Base-by-base conservation (phyloP, 1,284 basidiomycete genomes). In the Neonothopanus nambi region DNA sequence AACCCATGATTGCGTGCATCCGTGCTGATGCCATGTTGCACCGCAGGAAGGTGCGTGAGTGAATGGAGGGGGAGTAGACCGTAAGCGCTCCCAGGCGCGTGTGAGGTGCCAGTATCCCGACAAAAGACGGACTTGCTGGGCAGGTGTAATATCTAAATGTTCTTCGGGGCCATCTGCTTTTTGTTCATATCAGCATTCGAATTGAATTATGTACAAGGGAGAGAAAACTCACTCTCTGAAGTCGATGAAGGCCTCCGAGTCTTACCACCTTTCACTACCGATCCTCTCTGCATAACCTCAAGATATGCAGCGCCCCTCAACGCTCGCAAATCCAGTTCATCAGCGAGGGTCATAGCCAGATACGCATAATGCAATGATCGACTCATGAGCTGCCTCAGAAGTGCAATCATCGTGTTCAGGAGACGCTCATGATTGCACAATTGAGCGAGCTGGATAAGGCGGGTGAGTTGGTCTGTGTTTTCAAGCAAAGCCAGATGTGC, bases 91-190 rank as follows among this genome's bases (percentile, higher is more conserved):
- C 87, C 87, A 89, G 9, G 74, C 71, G 21, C 69, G 69, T 11
- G 83, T 79, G 41, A 89, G 79, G 52, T 81, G 79, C 62, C 85
- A 80, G 64, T 84, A 85, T 9, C 85, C 85, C 6, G 79, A 75
- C 8, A 88, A 71, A 3, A 89, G 70, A 37, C 85, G 82, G 38
- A 85, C 72, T 53, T 79, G 81, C 60, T 89, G 87, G 13, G 72
- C 60, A 24, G 70, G 72, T 28, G 71, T 81, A 47, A 86, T 75
- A 42, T 78, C 67, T 33, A 83, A 70, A 26, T 75, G 71, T 9
- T 73, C 68, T 36, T 77, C 62, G 49, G 68, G 39, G 56, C 69
- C 51, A 42, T 28, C 41, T 51, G 24, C 8, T 11, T 8, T 11
- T n/a, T 17, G 30, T 39, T 8, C 15, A 50, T 43, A 24, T 55